Evolutionary conservation across 305 asterid genomes (phyloP).

Genomic region (Plantago coronopus): DNA sequence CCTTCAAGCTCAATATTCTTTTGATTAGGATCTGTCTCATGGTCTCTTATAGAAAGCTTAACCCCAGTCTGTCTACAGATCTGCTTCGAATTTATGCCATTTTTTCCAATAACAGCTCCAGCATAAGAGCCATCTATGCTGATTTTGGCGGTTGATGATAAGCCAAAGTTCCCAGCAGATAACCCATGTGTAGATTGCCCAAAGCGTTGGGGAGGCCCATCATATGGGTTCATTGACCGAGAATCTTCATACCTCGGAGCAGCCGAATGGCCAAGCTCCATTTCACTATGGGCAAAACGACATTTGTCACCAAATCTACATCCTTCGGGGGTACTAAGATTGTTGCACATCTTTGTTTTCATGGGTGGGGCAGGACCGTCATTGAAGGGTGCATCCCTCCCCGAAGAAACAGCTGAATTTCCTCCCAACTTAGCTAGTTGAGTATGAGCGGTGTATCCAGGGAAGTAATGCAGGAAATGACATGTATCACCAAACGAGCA

Average conservation of each 20-base stretch:
- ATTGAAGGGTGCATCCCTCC: constrained; percentile 30
- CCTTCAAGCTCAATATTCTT: constrained; percentile 60
- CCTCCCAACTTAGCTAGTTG: constrained; percentile 43
- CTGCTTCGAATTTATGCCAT: constrained; percentile 42
- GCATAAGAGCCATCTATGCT: constrained; percentile 47
- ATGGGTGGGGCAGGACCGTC: constrained; percentile 34
- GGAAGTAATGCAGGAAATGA: constrained; percentile 43
- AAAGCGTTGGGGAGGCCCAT: constrained; percentile 32
- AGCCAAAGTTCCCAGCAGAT: constrained; percentile 41
- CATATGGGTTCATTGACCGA: constrained; percentile 26
- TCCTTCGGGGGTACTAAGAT: constrained; percentile 48
- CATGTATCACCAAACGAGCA: constrained; percentile 50
- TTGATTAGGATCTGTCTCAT: constrained; percentile 41
- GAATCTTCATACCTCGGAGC: constrained; percentile 31
- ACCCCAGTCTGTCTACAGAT: constrained; percentile 44
- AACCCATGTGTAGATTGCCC: constrained; percentile 31
- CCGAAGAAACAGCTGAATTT: constrained; percentile 22
- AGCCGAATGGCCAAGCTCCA: constrained; percentile 38
- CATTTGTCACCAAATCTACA: constrained; percentile 51
- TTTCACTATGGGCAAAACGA: constrained; percentile 50
- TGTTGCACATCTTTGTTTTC: constrained; percentile 51
- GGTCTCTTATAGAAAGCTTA: constrained; percentile 48
- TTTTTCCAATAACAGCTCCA: constrained; percentile 47
- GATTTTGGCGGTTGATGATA: constrained; percentile 51
- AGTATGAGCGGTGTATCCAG: constrained; percentile 49